Percentiles rank a stretch among this genome's conserved stretches.
These are phyloP conservation scores for Lupinus albus DNA, from an alignment of 306 rosid species.

Conservation along the genomic window DNA sequence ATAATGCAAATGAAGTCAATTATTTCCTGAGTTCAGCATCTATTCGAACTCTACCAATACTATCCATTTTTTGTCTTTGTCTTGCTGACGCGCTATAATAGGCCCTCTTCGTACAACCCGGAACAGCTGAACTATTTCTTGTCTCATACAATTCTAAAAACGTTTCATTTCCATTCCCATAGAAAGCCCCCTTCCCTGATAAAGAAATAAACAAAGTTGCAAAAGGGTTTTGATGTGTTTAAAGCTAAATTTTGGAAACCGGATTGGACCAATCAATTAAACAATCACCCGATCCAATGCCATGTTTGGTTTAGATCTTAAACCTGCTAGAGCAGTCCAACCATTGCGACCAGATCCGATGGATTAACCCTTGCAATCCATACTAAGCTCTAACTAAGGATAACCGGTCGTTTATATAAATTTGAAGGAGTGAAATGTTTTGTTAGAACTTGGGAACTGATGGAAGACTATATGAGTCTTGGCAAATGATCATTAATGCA, in stretches of 20 bases:
- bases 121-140: conserved; percentile 8
- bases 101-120: conserved; percentile 1
- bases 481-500: conserved; percentile 30
- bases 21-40: not conserved
- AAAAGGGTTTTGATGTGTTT: not conserved
- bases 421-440: conserved; percentile 8
- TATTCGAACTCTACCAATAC: conserved; percentile 5
- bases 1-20: conserved; percentile 2
- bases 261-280: not conserved
- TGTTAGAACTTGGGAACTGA: conserved; percentile 20
- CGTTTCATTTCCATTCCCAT: not conserved
- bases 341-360: conserved; percentile 17
- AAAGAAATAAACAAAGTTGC: not conserved
- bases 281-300: not conserved
- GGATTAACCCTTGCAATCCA: conserved; percentile 19
- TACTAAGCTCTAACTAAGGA: not conserved
- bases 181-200: not conserved
- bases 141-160: not conserved
- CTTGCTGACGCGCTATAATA: conserved; percentile 10
- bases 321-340: conserved; percentile 18
- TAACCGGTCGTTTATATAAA: not conserved
- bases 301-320: conserved; percentile 15
- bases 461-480: conserved; percentile 26
- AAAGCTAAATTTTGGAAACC: conserved; percentile 2
- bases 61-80: conserved; percentile 2